Base-by-base conservation (phyloP, 73 alveolate species). In the Paramecium primaurelia region DNA sequence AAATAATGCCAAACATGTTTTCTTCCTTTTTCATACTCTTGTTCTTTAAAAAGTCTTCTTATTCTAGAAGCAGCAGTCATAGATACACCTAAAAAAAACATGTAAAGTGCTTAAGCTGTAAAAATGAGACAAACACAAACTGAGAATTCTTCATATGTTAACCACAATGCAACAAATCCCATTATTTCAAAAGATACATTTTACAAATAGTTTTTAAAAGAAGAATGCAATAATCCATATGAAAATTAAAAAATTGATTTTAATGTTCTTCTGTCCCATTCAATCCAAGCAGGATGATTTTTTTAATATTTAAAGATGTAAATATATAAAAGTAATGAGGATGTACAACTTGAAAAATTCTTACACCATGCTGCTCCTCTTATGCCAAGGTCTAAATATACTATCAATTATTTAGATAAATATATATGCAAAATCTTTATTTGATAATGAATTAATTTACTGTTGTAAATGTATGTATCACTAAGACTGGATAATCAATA, bases 201-300 rank as follows among this genome's bases (percentile, higher is more conserved):
- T 68, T 68, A 68, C 22, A 36, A 30, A 68, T 68, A 68, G 51
- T 26, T 30, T n/a, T 68, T 68, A 11, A 68, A 68, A 6, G 54
- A 34, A 0, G 42, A 68, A 9, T 32, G 49, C 28, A 68, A 68
- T n/a, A 68, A 68, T 14, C 49, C 54, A 34, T 68, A 34, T 11
- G 85, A 30, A 68, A 34, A 68, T 32, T 68, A 1, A 34, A 26
- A 2, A 12, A 68, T 68, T 32, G 51, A 26, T 68, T 68, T 68
- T 68, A 68, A 68, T 8, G 30, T 32, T 26, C 85, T 68, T 68
- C 49, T 25, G 11, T 68, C 85, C 85, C 85, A 68, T 68, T 68
- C 85, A 22, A 68, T 68, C 85, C 85, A 68, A 22, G 85, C 85
- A 16, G 85, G 85, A 68, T 68, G 85, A 26, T 30, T 68, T 68